phyloP scores from a whole-genome alignment of 257 asterid genomes.

The Ocimum tenuiflorum region DNA sequence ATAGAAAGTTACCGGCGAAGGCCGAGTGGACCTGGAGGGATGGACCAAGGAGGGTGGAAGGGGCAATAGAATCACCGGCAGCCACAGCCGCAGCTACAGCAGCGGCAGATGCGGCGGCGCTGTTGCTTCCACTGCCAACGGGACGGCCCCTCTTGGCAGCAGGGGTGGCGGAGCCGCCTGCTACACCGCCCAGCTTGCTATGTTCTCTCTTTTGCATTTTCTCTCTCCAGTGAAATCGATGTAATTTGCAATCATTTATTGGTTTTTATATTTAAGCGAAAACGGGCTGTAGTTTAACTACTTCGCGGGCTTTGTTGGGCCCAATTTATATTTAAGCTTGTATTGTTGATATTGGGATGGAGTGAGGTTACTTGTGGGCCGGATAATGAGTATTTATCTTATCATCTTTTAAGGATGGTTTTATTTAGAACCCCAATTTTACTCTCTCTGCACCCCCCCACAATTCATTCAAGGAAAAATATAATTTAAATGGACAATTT shows the following conservation, averaged over 20 bases:
- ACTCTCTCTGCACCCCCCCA: too few relatives aligned
- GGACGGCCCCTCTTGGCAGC: conserved; percentile 92
- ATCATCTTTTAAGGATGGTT: too few relatives aligned
- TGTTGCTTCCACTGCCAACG: conserved; percentile 55
- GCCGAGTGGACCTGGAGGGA: conserved; percentile 87
- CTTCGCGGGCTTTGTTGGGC: not conserved
- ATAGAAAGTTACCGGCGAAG: conserved; percentile 61
- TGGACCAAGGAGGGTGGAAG: conserved; percentile 79
- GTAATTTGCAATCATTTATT: not conserved
- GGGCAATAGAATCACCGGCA: conserved; percentile 57
- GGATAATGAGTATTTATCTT: too few relatives aligned
- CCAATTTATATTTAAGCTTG: not conserved
- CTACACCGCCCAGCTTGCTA: conserved; percentile 55
- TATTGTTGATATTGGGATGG: not conserved
- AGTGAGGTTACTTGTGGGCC: not conserved
- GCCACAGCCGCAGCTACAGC: conserved; percentile 39
- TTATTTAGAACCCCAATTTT: too few relatives aligned
- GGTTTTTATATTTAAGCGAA: not conserved
- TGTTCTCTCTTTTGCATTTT: conserved; percentile 87
- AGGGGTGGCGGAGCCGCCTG: conserved; percentile 66
- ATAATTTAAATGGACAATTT: too few relatives aligned
- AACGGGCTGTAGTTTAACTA: not conserved
- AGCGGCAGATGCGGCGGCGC: conserved; percentile 38
- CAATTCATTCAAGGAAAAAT: too few relatives aligned
- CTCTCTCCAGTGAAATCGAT: not conserved